Evolutionary conservation across 1,139 yeast species (phyloP), one percentile per base, ranked within the genome.

Genomic region (Protomyces gravidus): DNA sequence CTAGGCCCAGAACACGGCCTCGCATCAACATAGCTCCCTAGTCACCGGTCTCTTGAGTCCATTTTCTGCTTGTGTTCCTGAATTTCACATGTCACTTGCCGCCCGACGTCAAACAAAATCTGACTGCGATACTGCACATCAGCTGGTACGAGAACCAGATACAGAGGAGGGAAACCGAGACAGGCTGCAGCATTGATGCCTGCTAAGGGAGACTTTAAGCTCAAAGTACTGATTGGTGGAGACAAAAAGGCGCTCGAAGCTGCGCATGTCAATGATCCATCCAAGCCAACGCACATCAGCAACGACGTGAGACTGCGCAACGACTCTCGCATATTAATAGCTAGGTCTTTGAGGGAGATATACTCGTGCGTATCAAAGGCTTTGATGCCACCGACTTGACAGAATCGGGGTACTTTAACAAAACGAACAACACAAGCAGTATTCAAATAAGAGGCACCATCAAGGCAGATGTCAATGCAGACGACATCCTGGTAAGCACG

Each of bases 401-500:
- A 3, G 57, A 55, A 13, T 9, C 45, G 1, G 57, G 27, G 17
- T 60, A 60, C 39, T 60, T 60, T 21, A 30, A 27, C 11, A 32
- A 45, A 13, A 50, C 61, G 32, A 15, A 48, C 6, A 61, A 60
- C 47, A 60, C 61, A 17, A 50, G 58, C 17, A 50, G 58, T 13
- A 40, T 60, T 5, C 60, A 56, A 45, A 49, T 60, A 28, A 19
- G 30, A 3, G 62, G 62, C 53, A 26, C 30, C 13, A 49, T 60
- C 52, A 47, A 55, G 33, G 46, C 50, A 4, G 55, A 47, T 25
- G 25, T 52, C 36, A 52, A 55, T 15, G 61, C 57, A 6, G 59
- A 61, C 23, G 61, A 61, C 17, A 27, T 61, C n/a, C 50, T 61
- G 45, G 56, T 49, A 28, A n/a, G 15, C n/a, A n/a, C n/a, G n/a